phyloP scores from a whole-genome alignment of 1,139 yeast species.

The Arxiozyma bovina region DNA sequence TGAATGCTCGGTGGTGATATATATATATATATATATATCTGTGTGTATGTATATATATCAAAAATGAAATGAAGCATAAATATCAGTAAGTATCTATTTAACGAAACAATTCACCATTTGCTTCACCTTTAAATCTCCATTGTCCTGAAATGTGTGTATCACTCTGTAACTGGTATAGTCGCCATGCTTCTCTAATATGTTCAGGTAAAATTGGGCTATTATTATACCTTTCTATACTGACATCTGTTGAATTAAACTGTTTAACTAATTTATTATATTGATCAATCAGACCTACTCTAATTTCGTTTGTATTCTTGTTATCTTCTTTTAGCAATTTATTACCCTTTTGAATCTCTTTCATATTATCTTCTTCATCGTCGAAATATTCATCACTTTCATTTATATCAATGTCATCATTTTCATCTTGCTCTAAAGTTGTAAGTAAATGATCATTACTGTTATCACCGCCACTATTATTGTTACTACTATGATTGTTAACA shows the following conservation, averaged over 20 bases:
- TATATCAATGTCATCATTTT: slow-evolving; percentile 25
- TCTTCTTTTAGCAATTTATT: slow-evolving; percentile 19
- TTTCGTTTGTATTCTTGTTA: slow-evolving; percentile 19
- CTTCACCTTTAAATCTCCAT: slow-evolving; percentile 71
- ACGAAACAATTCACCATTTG: slow-evolving; percentile 60
- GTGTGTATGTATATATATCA: too few relatives aligned
- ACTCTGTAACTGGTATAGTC: slow-evolving; percentile 57
- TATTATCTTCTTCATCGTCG: slow-evolving; percentile 25
- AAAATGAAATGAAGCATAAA: too few relatives aligned
- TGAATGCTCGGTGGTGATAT: slow-evolving; percentile 28
- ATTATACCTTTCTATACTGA: slow-evolving; percentile 35
- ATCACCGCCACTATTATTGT: neutral
- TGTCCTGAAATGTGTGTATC: slow-evolving; percentile 55
- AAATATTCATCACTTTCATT: slow-evolving; percentile 24
- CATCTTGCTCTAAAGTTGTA: slow-evolving; percentile 8
- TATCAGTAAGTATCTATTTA: slow-evolving; percentile 25
- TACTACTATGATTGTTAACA: slow-evolving; percentile 4
- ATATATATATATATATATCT: neutral
- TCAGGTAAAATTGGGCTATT: slow-evolving; percentile 67
- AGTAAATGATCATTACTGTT: slow-evolving; percentile 2
- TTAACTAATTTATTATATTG: slow-evolving; percentile 26
- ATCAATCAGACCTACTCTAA: slow-evolving; percentile 20
- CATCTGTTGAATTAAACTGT: slow-evolving; percentile 25
- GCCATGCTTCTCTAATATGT: slow-evolving; percentile 84
- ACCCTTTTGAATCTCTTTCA: slow-evolving; percentile 16